These are phyloP conservation scores for Malania oleifera DNA, from an alignment of 164 flowering plant species.

Conservation along the genomic window DNA sequence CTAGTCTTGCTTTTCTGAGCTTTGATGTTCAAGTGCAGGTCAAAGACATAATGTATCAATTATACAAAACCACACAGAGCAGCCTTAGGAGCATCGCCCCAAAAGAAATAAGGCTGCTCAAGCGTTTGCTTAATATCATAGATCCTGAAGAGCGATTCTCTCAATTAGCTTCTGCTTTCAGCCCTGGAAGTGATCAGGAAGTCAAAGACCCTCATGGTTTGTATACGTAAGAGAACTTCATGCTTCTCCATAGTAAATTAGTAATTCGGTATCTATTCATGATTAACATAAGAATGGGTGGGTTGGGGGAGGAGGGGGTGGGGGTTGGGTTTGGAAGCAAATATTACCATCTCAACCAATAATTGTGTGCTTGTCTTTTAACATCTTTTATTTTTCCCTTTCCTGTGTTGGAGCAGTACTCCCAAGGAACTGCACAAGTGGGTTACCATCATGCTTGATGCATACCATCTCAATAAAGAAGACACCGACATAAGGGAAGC, in stretches of 20 bases:
- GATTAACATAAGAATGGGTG: too few species aligned
- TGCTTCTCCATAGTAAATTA: neutral
- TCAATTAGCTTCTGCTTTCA: slow-evolving; percentile 85
- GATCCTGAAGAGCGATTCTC: slow-evolving; percentile 98
- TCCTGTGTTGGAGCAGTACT: slow-evolving; percentile 41
- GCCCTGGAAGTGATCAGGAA: slow-evolving; percentile 71
- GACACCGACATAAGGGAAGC: slow-evolving; percentile 89
- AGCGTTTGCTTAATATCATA: slow-evolving; percentile 73
- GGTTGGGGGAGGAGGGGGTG: too few species aligned
- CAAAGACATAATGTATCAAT: slow-evolving; percentile 87
- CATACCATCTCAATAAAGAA: slow-evolving; percentile 74
- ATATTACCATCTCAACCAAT: too few species aligned
- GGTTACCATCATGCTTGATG: slow-evolving; percentile 88
- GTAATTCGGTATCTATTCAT: too few species aligned
- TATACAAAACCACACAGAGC: slow-evolving; percentile 81
- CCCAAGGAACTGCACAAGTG: slow-evolving; percentile 94
- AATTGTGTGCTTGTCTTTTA: neutral
- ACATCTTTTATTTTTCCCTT: neutral
- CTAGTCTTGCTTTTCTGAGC: neutral
- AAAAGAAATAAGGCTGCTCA: slow-evolving; percentile 87
- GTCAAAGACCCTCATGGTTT: slow-evolving; percentile 55
- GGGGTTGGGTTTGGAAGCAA: too few species aligned
- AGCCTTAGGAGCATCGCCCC: slow-evolving; percentile 86
- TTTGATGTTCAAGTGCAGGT: slow-evolving; percentile 42
- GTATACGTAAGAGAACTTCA: slow-evolving; percentile 54